Percentiles rank a stretch among this genome's conserved stretches.
These are phyloP conservation scores for Eimeria acervulina DNA, from an alignment of 169 alveolate species.

Conservation along the genomic window DNA sequence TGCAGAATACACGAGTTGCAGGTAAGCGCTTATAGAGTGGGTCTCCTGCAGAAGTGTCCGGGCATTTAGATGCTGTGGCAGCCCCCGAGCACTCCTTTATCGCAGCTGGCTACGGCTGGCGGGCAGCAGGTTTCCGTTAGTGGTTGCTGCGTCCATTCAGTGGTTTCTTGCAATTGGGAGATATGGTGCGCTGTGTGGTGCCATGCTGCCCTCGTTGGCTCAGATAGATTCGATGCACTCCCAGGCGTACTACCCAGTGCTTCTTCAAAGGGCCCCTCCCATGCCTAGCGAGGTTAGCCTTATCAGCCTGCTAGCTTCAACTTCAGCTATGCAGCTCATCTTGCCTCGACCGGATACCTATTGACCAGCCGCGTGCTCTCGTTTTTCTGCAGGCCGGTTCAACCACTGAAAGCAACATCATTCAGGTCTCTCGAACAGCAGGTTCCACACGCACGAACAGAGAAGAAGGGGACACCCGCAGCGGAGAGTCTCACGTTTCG, in stretches of 20 bases:
- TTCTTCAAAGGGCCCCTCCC: slow-evolving; percentile 80
- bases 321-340: background rate
- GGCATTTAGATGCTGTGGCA: background rate
- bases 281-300: slow-evolving; percentile 61
- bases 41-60: background rate
- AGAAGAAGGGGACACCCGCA: background rate
- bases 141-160: background rate
- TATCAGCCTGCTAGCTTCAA: background rate
- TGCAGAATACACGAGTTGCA: slow-evolving; percentile 74
- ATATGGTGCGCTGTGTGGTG: background rate
- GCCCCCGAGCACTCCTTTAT: background rate
- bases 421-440: slow-evolving; percentile 6
- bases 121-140: background rate
- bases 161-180: no score
- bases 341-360: background rate
- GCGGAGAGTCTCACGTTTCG: background rate
- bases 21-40: background rate
- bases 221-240: slow-evolving; percentile 82
- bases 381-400: slow-evolving; percentile 22
- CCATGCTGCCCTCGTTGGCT: background rate
- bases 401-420: background rate
- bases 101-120: background rate
- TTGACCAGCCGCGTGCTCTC: background rate
- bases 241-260: slow-evolving; percentile 83
- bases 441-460: background rate